These are phyloP conservation scores for Aspergillus candidus DNA, from an alignment of 2,329 filamentous ascomycete species.

Conservation along the genomic window DNA sequence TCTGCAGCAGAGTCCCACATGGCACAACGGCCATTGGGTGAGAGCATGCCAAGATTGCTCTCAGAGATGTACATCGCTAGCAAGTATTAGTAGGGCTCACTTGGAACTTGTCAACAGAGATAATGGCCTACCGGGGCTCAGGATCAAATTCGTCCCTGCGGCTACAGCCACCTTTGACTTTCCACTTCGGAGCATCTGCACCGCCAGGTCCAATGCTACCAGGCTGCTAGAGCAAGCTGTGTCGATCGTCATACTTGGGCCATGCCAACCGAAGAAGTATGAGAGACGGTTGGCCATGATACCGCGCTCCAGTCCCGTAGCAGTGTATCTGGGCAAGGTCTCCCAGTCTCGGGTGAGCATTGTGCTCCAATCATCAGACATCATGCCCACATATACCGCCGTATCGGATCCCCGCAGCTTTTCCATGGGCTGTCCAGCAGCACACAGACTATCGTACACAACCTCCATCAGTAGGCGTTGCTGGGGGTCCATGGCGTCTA, in stretches of 20 bases:
- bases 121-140: constrained; percentile 13
- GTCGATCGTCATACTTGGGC: constrained; percentile 33
- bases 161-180: constrained; percentile 20
- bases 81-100: too few relatives aligned
- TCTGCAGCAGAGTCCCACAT: constrained; percentile 41
- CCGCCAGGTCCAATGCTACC: constrained; percentile 19
- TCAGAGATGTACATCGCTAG: constrained; percentile 10
- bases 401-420: constrained; percentile 1
- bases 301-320: too few relatives aligned
- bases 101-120: constrained; percentile 4
- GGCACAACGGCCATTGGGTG: constrained; percentile 45
- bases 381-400: constrained; percentile 1
- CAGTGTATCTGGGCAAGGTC: too few relatives aligned
- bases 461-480: constrained; percentile 26
- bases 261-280: constrained; percentile 33
- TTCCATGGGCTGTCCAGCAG: constrained; percentile 1
- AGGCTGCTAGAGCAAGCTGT: constrained; percentile 37
- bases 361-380: constrained; percentile 1
- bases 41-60: constrained; percentile 35
- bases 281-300: constrained; percentile 28
- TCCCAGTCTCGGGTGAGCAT: too few relatives aligned
- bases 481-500: too few relatives aligned
- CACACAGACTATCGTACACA: constrained; percentile 32
- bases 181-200: constrained; percentile 16
- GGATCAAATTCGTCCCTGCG: constrained; percentile 21